Percentiles rank a stretch among this genome's conserved stretches.
These are phyloP conservation scores for Diaporthe batatas DNA, from an alignment of 2,329 filamentous ascomycete species.

Conservation along the genomic window DNA sequence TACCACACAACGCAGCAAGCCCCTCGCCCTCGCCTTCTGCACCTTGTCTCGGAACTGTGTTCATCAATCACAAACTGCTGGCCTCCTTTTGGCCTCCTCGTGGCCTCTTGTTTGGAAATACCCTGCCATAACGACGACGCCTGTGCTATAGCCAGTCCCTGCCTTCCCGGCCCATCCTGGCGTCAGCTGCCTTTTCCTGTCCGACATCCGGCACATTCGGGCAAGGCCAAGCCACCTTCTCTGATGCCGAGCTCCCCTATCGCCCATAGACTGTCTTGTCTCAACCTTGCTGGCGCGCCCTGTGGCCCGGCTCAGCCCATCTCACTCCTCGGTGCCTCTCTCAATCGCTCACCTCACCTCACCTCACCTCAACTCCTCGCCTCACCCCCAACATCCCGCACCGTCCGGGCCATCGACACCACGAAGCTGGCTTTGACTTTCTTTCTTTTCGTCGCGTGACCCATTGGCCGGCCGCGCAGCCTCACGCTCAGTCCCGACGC, in stretches of 20 bases:
- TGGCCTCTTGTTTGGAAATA: background rate
- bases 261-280: constrained; percentile 29
- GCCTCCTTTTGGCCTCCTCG: background rate
- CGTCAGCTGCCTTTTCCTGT: constrained; percentile 10
- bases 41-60: constrained; percentile 8
- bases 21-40: constrained; percentile 15
- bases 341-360: constrained; percentile 3
- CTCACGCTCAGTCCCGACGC: background rate
- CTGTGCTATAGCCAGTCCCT: background rate
- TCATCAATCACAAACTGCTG: constrained; percentile 22
- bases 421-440: constrained; percentile 19
- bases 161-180: constrained; percentile 18
- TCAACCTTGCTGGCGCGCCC: constrained; percentile 20
- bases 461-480: constrained; percentile 11
- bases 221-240: constrained; percentile 27
- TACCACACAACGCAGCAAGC: too few species aligned
- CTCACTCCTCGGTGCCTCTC: background rate
- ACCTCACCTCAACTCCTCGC: background rate
- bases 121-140: constrained; percentile 15
- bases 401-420: background rate
- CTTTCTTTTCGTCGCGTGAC: background rate
- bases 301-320: constrained; percentile 13
- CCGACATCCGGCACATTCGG: constrained; percentile 17
- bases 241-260: constrained; percentile 31
- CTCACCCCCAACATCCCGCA: constrained; percentile 4